phyloP scores from a whole-genome alignment of 2,329 filamentous ascomycete genomes.

The Endothia cerciana region DNA sequence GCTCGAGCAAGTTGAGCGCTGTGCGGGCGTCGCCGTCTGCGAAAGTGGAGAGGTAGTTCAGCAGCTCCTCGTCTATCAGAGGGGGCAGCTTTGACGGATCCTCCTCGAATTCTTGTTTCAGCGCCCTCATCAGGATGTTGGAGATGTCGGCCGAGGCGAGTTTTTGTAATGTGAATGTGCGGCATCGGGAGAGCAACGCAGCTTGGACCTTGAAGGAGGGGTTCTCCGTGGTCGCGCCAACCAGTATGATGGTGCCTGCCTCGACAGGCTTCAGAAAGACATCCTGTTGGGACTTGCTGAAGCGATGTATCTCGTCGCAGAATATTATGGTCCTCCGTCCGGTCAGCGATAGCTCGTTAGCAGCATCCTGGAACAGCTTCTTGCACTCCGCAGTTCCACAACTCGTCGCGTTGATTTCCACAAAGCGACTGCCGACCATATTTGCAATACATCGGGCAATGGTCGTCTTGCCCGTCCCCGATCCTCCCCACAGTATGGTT shows the following conservation, averaged over 20 bases:
- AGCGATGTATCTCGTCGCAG: conserved; percentile 95
- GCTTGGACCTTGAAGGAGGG: conserved; percentile 91
- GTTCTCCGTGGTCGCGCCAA: conserved; percentile 96
- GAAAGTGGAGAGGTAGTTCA: conserved; percentile 82
- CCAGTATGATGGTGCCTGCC: conserved; percentile 84
- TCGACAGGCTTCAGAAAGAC: conserved; percentile 94
- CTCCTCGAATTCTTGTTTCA: conserved; percentile 61
- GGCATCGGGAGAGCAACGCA: conserved; percentile 84
- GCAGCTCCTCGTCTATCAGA: conserved; percentile 75
- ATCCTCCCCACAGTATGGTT: conserved; percentile 91
- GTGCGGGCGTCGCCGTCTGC: conserved; percentile 92
- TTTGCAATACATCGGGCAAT: conserved; percentile 90
- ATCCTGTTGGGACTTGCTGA: conserved; percentile 91
- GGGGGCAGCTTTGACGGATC: conserved; percentile 42
- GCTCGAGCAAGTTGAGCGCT: conserved; percentile 87
- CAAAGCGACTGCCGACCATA: conserved; percentile 80
- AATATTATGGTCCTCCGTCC: conserved; percentile 95
- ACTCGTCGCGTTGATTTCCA: conserved; percentile 94
- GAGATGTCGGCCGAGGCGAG: conserved; percentile 73
- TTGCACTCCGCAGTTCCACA: conserved; percentile 89
- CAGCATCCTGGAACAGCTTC: conserved; percentile 85
- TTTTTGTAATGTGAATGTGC: conserved; percentile 84
- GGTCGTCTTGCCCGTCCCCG: conserved; percentile 85
- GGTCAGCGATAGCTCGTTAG: conserved; percentile 76
- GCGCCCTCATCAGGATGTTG: conserved; percentile 75